These are phyloP conservation scores for Phytophthora pinifolia DNA, from an alignment of 352 stramenopile genomes.

Conservation along the genomic window DNA sequence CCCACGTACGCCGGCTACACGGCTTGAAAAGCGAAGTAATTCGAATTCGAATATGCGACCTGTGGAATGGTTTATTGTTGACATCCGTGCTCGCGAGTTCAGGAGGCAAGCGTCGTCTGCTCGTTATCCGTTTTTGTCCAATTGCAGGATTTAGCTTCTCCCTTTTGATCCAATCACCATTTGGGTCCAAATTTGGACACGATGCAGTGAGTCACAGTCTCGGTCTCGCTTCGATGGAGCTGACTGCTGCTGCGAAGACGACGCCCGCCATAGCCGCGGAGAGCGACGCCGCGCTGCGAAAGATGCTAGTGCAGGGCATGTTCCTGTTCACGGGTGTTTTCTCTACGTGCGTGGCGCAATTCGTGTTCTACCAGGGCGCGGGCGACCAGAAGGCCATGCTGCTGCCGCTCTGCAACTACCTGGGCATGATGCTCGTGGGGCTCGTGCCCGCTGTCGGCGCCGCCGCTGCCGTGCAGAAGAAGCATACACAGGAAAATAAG, in stretches of 20 bases:
- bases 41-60: too few species aligned
- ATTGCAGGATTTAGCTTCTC: background rate
- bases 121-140: conserved; percentile 9
- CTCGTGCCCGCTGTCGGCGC: conserved; percentile 44
- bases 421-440: conserved; percentile 86
- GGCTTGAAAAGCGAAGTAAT: too few species aligned
- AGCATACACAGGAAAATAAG: conserved; percentile 6
- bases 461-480: conserved; percentile 2
- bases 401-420: conserved; percentile 85
- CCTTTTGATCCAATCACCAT: conserved; percentile 3
- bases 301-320: conserved; percentile 52
- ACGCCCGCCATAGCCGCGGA: conserved; percentile 1
- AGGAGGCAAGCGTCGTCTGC: too few species aligned
- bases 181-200: conserved; percentile 12
- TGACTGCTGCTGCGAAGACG: conserved; percentile 5
- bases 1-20: conserved; percentile 41
- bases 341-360: conserved; percentile 84
- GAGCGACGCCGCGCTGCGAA: conserved; percentile 6
- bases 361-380: conserved; percentile 83
- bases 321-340: conserved; percentile 85
- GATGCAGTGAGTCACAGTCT: background rate
- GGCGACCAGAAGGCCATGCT: conserved; percentile 84
- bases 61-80: too few species aligned
- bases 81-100: too few species aligned
- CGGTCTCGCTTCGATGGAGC: conserved; percentile 13